Percentiles rank a stretch among this genome's conserved stretches.
phyloP scores from a whole-genome alignment of 129 eudicot genomes.

The Flaveria ramosissima region DNA sequence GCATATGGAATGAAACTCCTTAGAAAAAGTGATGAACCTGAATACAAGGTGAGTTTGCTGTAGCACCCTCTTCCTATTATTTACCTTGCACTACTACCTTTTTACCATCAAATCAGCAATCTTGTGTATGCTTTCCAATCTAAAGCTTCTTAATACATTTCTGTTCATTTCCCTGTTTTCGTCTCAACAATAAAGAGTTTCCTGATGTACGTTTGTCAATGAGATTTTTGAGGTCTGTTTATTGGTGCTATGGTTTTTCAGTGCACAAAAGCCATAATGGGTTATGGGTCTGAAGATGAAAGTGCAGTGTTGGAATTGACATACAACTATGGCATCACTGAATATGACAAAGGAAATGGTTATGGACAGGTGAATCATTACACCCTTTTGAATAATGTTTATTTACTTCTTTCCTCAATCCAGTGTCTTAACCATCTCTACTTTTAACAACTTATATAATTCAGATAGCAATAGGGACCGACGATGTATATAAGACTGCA shows the following conservation, averaged over 20 bases:
- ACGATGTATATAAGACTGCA: conserved; percentile 89
- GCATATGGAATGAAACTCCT: conserved; percentile 93
- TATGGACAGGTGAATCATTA: conserved; percentile 67
- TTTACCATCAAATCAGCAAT: neutral
- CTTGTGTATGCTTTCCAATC: neutral
- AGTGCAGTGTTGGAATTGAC: conserved; percentile 83
- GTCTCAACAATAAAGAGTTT: neutral
- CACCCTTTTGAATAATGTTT: neutral
- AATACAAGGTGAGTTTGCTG: conserved; percentile 56
- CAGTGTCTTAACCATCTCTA: neutral
- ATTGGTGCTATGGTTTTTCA: conserved; percentile 37
- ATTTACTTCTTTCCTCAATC: neutral
- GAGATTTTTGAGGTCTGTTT: conserved; percentile 2
- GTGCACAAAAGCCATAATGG: conserved; percentile 85
- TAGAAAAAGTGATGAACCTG: conserved; percentile 71
- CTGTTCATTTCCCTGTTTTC: neutral
- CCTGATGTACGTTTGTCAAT: neutral
- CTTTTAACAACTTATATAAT: conserved; percentile 12
- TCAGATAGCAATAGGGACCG: conserved; percentile 91
- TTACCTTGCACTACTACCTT: neutral
- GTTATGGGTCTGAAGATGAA: conserved; percentile 88
- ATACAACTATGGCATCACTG: conserved; percentile 81
- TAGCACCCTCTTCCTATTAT: neutral
- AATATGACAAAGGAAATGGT: conserved; percentile 87
- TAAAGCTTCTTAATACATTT: neutral